Base-by-base conservation (phyloP, 805 yeast species). In the Starmerella bombi region DNA sequence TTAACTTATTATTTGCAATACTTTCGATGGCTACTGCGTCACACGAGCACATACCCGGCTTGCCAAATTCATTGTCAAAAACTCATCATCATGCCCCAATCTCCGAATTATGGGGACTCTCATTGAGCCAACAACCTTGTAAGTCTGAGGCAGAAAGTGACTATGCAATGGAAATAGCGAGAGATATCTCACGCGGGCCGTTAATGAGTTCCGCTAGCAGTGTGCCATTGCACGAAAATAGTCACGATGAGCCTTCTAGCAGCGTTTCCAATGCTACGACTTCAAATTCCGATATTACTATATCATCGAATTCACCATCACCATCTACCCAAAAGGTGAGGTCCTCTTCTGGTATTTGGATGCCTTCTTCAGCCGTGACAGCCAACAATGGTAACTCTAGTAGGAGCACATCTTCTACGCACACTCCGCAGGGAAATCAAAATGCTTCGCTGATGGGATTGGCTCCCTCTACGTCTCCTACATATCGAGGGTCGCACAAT, bases 21-120 rank as follows among this genome's bases (percentile, higher is more conserved):
- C n/a, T n/a, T n/a, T n/a, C n/a, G 8, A 53, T 53, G 57, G 55
- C 55, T 14, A 52, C 55, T 32, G 54, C 55, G 30, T 51, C 57
- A 15, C 57, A 47, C 38, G 51, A 47, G 10, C 57, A 48, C 34
- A 38, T 52, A 31, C 52, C 55, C 25, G 56, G 49, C 31, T 33
- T 52, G 38, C 47, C 55, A 19, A 53, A 54, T 20, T 43, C 50
- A 18, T 44, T 52, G 34, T 43, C 48, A 16, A 53, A 52, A 23
- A 21, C 49, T 19, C 51, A 40, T 36, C 49, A 45, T 16, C 47
- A 50, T 30, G 53, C 50, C 3, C 55, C 56, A 20, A 46, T 52
- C 25, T 43, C 50, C 15, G 56, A 52, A 32, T 43, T 52, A n/a
- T 52, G 56, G 56, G 52, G 51, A 25, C 45, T 51, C 25, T 49